Evolutionary conservation across 2,329 filamentous ascomycete species (phyloP).

Genomic region (Fusarium sterilihyphosum): DNA sequence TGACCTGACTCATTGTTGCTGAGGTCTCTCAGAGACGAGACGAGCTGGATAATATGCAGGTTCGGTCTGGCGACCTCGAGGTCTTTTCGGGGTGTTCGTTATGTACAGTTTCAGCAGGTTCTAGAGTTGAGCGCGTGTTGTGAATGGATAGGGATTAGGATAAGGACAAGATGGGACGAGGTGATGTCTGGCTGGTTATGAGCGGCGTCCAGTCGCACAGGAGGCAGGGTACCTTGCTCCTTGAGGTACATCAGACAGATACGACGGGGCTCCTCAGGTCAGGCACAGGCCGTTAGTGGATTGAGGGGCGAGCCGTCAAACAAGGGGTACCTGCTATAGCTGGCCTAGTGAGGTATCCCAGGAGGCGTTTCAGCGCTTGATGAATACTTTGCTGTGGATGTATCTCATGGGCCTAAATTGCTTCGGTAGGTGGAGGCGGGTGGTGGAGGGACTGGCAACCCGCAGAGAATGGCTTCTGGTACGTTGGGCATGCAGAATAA

Average conservation of each 20-base stretch:
- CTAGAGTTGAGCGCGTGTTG: constrained; percentile 17
- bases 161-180: constrained; percentile 28
- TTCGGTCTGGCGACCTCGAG: constrained; percentile 36
- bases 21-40: constrained; percentile 31
- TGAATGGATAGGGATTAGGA: constrained; percentile 16
- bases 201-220: constrained; percentile 26
- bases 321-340: constrained; percentile 32
- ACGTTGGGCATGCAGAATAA: constrained; percentile 39
- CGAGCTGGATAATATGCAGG: constrained; percentile 37
- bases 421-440: constrained; percentile 30
- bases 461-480: constrained; percentile 21
- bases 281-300: constrained; percentile 37
- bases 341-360: constrained; percentile 24
- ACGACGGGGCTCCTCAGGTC: constrained; percentile 4
- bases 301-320: constrained; percentile 28
- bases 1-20: constrained; percentile 72
- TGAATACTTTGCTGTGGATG: constrained; percentile 29
- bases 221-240: constrained; percentile 27
- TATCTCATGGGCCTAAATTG: constrained; percentile 18
- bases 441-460: constrained; percentile 22
- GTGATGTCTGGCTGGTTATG: constrained; percentile 37
- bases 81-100: constrained; percentile 19
- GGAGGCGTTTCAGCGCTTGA: constrained; percentile 25
- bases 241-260: constrained; percentile 32
- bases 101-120: constrained; percentile 13